These are phyloP conservation scores for Xylariaceae sp. DNA, from an alignment of 2,329 filamentous ascomycete genomes.

Conservation along the genomic window DNA sequence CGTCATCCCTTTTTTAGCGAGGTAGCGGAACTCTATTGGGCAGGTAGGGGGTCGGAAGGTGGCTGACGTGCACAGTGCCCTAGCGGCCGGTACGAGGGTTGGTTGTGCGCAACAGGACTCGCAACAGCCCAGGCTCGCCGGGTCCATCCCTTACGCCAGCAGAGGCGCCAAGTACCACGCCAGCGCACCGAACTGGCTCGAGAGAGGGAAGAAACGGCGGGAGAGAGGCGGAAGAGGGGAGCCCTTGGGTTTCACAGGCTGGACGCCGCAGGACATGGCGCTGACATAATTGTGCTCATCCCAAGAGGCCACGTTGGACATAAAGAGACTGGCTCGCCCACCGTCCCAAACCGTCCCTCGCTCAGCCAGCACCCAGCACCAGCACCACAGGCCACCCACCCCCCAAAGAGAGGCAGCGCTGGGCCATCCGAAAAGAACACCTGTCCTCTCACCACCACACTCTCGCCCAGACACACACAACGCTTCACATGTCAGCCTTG, in stretches of 20 bases:
- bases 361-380: neutral
- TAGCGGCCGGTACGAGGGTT: neutral
- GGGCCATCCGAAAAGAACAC: constrained; percentile 19
- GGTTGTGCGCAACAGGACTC: too few species aligned
- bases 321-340: constrained; percentile 16
- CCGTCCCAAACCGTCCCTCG: neutral
- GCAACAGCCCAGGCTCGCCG: neutral
- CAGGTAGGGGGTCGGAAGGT: constrained; percentile 2
- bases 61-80: constrained; percentile 1
- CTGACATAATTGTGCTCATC: neutral
- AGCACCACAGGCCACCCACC: neutral
- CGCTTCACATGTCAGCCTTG: neutral
- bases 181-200: too few species aligned
- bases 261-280: neutral
- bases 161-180: too few species aligned
- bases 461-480: neutral
- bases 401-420: neutral
- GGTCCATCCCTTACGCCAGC: neutral
- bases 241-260: constrained; percentile 3
- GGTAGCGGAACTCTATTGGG: neutral
- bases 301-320: constrained; percentile 21
- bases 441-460: constrained; percentile 18
- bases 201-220: neutral
- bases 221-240: neutral
- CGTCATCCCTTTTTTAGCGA: constrained; percentile 5